Conservation (phyloP, 768 basidiomycete species). For the Serpula lacrymans region DNA sequence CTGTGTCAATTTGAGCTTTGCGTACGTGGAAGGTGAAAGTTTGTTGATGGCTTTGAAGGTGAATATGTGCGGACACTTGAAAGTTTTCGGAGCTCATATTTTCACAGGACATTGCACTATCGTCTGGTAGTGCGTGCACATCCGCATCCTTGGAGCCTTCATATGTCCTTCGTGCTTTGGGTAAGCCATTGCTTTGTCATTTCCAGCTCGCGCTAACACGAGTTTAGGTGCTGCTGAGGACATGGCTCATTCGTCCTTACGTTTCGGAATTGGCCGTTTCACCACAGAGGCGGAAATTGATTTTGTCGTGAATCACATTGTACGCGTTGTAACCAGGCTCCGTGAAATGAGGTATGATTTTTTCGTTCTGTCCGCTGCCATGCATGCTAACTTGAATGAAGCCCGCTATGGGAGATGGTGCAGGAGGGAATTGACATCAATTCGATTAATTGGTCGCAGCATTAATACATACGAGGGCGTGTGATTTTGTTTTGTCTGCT, state of each 20-base stretch:
- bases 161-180: conserved; percentile 94
- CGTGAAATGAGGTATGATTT: conserved; percentile 84
- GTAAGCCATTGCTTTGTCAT: conserved; percentile 33
- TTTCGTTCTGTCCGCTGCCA: conserved; percentile 6
- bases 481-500: neutral
- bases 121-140: conserved; percentile 97
- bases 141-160: conserved; percentile 98
- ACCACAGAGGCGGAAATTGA: conserved; percentile 98
- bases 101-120: conserved; percentile 86
- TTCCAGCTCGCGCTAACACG: neutral
- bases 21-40: conserved; percentile 97
- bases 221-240: conserved; percentile 86
- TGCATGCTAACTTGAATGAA: conserved; percentile 26
- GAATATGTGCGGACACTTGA: conserved; percentile 10
- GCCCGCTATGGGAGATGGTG: conserved; percentile 99
- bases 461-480: conserved; percentile 27
- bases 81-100: conserved; percentile 6
- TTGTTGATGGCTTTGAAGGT: conserved; percentile 97
- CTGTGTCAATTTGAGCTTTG: conserved; percentile 93
- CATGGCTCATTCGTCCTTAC: conserved; percentile 97
- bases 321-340: conserved; percentile 79
- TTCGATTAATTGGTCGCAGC: conserved; percentile 89
- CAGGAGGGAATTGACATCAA: conserved; percentile 97
- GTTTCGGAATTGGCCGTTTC: conserved; percentile 97
- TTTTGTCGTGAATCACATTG: conserved; percentile 85